Conservation (phyloP, 2,329 filamentous ascomycete species). For the Fusarium denticulatum region DNA sequence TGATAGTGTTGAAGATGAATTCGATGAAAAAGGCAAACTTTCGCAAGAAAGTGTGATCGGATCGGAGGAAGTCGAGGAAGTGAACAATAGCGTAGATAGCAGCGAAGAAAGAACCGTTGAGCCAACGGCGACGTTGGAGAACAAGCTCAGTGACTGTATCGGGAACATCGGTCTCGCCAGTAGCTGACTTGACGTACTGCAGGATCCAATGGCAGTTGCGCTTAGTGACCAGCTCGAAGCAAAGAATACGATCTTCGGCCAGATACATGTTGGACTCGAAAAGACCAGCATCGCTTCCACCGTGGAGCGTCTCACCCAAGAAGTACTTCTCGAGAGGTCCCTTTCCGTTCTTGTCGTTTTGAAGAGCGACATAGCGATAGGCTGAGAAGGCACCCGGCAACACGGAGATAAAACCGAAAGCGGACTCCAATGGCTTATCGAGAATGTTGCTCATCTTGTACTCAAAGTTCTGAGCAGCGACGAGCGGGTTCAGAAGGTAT, state of each 20-base stretch:
- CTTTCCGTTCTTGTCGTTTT: slow-evolving; percentile 95
- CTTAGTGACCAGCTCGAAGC: slow-evolving; percentile 97
- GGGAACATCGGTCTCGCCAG: slow-evolving; percentile 95
- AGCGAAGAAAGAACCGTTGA: slow-evolving; percentile 98
- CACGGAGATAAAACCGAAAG: slow-evolving; percentile 97
- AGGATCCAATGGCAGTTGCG: slow-evolving; percentile 97
- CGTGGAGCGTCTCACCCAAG: slow-evolving; percentile 94
- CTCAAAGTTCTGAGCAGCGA: slow-evolving; percentile 98
- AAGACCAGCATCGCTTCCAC: slow-evolving; percentile 88
- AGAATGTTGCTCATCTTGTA: slow-evolving; percentile 99
- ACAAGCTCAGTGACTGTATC: slow-evolving; percentile 95
- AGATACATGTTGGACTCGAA: slow-evolving; percentile 99
- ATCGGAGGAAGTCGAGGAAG: slow-evolving; percentile 95
- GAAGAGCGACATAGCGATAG: slow-evolving; percentile 91
- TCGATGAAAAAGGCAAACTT: slow-evolving; percentile 93
- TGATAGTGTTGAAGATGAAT: slow-evolving; percentile 92
- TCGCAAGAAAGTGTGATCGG: slow-evolving; percentile 85
- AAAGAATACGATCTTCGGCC: slow-evolving; percentile 97
- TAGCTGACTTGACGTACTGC: slow-evolving; percentile 98
- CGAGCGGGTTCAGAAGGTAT: slow-evolving; percentile 90
- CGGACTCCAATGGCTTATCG: slow-evolving; percentile 95
- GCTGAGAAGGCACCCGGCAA: slow-evolving; percentile 98
- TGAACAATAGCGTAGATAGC: slow-evolving; percentile 94
- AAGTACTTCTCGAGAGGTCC: slow-evolving; percentile 98
- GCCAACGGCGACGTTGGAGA: slow-evolving; percentile 92